These are phyloP conservation scores for Hymenoscyphus scutula DNA, from an alignment of 2,329 filamentous ascomycete genomes.

Conservation along the genomic window DNA sequence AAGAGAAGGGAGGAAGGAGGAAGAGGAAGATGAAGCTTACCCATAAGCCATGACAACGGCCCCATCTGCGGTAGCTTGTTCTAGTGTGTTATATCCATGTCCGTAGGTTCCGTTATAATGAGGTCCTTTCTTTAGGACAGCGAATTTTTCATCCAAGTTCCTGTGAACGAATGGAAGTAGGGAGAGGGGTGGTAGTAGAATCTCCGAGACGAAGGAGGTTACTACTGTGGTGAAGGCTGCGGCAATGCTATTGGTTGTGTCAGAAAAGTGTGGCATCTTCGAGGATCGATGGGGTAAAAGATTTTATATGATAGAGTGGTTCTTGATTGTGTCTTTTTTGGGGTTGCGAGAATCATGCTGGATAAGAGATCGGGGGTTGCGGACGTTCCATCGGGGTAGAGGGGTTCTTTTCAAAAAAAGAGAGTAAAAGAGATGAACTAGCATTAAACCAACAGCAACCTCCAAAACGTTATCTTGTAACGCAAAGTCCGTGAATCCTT, in stretches of 20 bases:
- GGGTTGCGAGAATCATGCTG: background rate
- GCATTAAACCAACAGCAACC: slow-evolving; percentile 75
- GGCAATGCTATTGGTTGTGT: slow-evolving; percentile 54
- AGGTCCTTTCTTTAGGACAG: slow-evolving; percentile 58
- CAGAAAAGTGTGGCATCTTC: background rate
- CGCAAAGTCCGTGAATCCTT: slow-evolving; percentile 69
- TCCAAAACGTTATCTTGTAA: slow-evolving; percentile 73
- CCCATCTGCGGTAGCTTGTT: slow-evolving; percentile 67
- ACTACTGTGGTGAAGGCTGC: slow-evolving; percentile 69
- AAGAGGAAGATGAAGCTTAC: slow-evolving; percentile 38
- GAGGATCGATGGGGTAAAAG: slow-evolving; percentile 4
- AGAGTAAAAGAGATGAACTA: slow-evolving; percentile 30
- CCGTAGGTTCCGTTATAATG: slow-evolving; percentile 43
- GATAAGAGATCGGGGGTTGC: background rate
- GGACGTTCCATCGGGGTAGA: background rate
- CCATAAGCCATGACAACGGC: slow-evolving; percentile 72
- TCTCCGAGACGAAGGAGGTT: slow-evolving; percentile 68
- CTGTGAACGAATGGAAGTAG: slow-evolving; percentile 66
- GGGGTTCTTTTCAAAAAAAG: background rate
- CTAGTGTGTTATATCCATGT: slow-evolving; percentile 66
- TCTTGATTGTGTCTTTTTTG: too few species aligned
- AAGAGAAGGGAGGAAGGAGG: background rate
- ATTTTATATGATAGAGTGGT: background rate
- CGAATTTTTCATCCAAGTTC: slow-evolving; percentile 74
- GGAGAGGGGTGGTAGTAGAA: slow-evolving; percentile 67